phyloP scores from a whole-genome alignment of 352 stramenopile genomes.

The Phytophthora multivora region DNA sequence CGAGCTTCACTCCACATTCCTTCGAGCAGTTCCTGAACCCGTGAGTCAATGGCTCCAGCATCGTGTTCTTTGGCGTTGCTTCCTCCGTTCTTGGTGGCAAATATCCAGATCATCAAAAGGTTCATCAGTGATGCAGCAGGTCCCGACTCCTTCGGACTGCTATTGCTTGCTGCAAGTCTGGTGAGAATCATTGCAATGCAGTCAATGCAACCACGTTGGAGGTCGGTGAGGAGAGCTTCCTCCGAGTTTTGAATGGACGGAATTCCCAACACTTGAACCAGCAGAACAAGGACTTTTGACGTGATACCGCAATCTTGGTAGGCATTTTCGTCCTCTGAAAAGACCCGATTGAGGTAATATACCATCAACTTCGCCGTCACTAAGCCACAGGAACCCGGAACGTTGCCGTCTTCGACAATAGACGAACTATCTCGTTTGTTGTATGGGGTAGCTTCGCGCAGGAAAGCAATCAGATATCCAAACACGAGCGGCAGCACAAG shows the following conservation, averaged over 20 bases:
- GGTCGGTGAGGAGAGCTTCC: slow-evolving; percentile 51
- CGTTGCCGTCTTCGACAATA: slow-evolving; percentile 18
- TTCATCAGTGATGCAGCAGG: slow-evolving; percentile 27
- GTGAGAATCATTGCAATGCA: slow-evolving; percentile 58
- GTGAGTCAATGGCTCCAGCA: slow-evolving; percentile 10
- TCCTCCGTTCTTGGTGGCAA: slow-evolving; percentile 10
- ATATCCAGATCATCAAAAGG: slow-evolving; percentile 48
- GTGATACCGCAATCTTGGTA: slow-evolving; percentile 26
- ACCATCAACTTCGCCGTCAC: slow-evolving; percentile 74
- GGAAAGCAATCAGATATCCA: slow-evolving; percentile 47
- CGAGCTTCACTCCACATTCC: slow-evolving; percentile 16
- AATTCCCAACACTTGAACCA: slow-evolving; percentile 62
- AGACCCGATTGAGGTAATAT: slow-evolving; percentile 77
- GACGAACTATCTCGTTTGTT: slow-evolving; percentile 1
- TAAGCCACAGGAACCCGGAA: slow-evolving; percentile 45
- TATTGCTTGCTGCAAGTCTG: slow-evolving; percentile 15
- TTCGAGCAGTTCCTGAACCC: slow-evolving; percentile 19
- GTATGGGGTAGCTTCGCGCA: slow-evolving; percentile 30
- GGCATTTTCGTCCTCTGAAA: slow-evolving; percentile 44
- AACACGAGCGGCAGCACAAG: slow-evolving; percentile 49
- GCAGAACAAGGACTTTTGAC: slow-evolving; percentile 32
- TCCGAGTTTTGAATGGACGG: slow-evolving; percentile 28
- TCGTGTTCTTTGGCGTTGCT: neutral
- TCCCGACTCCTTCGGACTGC: neutral
- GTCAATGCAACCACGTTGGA: slow-evolving; percentile 77